Evolutionary conservation across 129 eudicot genomes (phyloP).

Genomic region (Kitagawia praeruptora): DNA sequence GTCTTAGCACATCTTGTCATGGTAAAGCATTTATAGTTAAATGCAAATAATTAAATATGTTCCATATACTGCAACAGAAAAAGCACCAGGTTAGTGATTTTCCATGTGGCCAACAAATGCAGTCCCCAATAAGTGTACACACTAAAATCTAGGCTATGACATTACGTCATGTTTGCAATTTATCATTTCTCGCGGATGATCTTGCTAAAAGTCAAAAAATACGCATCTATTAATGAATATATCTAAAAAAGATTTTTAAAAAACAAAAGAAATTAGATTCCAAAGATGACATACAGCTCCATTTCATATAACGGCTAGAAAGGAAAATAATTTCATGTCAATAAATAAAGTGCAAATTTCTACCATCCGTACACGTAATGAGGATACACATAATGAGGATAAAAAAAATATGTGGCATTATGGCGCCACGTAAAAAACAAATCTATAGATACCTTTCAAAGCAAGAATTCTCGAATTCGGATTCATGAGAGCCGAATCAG

Average conservation of each 20-base stretch:
- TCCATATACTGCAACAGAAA: background rate
- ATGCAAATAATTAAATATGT: background rate
- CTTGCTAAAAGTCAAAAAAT: background rate
- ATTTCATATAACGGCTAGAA: background rate
- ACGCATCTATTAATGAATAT: background rate
- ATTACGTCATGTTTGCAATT: background rate
- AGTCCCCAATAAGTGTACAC: background rate
- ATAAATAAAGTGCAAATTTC: background rate
- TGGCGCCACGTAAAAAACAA: background rate
- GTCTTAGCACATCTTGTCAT: background rate
- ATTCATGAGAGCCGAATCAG: conserved; percentile 93
- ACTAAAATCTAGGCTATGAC: background rate
- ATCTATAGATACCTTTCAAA: conserved; percentile 52
- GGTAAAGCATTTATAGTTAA: background rate
- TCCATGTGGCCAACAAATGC: background rate
- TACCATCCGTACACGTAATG: background rate
- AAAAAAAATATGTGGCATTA: background rate
- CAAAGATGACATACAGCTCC: background rate
- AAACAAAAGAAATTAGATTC: background rate
- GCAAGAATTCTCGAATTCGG: conserved; percentile 76
- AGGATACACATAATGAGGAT: background rate
- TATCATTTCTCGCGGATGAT: background rate
- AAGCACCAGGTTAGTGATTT: background rate
- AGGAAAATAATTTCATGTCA: background rate
- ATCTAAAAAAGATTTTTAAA: background rate